phyloP scores from a whole-genome alignment of 2,329 filamentous ascomycete genomes.

The Ophiobolus disseminans region DNA sequence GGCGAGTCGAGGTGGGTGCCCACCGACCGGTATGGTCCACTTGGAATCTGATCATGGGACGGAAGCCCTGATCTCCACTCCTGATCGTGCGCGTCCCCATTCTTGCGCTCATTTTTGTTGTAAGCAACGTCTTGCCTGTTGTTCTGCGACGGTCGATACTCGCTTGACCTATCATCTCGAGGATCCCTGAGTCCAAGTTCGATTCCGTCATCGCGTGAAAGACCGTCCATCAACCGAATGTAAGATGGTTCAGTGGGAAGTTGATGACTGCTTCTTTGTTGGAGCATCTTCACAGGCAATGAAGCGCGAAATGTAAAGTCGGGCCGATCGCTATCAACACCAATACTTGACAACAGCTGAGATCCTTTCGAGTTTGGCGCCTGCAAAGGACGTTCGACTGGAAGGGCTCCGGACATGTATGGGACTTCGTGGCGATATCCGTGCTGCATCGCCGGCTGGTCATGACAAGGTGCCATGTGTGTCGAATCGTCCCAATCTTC shows the following conservation, averaged over 20 bases:
- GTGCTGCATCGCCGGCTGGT: slow-evolving; percentile 4
- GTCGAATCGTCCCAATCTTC: slow-evolving; percentile 12
- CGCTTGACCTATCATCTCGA: slow-evolving; percentile 11
- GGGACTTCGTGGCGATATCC: slow-evolving; percentile 9
- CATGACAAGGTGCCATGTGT: background rate
- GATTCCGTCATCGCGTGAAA: slow-evolving; percentile 29
- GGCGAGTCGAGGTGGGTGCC: slow-evolving; percentile 8
- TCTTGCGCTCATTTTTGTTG: too few species aligned
- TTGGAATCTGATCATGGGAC: slow-evolving; percentile 26
- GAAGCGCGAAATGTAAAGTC: slow-evolving; percentile 29
- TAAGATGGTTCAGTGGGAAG: slow-evolving; percentile 38
- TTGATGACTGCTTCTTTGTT: background rate
- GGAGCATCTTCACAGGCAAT: slow-evolving; percentile 19
- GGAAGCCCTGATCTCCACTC: too few species aligned
- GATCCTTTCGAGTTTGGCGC: slow-evolving; percentile 5
- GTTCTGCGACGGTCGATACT: background rate
- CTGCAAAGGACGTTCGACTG: slow-evolving; percentile 12
- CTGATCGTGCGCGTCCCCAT: too few species aligned
- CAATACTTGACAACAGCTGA: slow-evolving; percentile 5
- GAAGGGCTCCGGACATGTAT: slow-evolving; percentile 38
- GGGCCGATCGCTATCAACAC: slow-evolving; percentile 9
- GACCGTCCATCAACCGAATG: slow-evolving; percentile 39
- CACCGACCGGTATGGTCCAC: slow-evolving; percentile 6
- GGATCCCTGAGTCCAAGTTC: slow-evolving; percentile 39
- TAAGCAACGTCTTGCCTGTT: slow-evolving; percentile 6